Evolutionary conservation across 2,329 filamentous ascomycete genomes (phyloP).

Genomic region (Pseudocercospora musae): DNA sequence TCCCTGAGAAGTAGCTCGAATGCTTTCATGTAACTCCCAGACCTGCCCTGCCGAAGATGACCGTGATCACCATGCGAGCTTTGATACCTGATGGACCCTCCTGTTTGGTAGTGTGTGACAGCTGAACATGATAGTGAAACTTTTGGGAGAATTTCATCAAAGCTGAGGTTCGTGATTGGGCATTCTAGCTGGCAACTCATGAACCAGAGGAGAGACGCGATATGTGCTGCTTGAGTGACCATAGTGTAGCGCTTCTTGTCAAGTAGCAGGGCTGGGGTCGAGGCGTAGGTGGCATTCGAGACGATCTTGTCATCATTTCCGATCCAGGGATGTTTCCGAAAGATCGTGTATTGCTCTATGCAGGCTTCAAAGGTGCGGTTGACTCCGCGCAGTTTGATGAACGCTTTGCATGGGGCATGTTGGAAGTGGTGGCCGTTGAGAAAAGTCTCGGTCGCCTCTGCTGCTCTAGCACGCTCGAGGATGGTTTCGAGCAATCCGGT

Average conservation of each 20-base stretch:
- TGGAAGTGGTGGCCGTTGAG: not conserved
- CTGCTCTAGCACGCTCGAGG: not conserved
- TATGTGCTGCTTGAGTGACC: not conserved
- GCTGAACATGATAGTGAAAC: not conserved
- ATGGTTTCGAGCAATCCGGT: not conserved
- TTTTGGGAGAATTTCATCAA: not conserved
- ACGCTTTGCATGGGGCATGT: not conserved
- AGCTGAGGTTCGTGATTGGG: not conserved
- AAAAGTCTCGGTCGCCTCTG: not conserved
- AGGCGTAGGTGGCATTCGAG: not conserved
- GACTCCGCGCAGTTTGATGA: not conserved
- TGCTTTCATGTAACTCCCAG: not conserved
- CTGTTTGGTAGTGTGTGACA: not conserved
- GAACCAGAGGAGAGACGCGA: not conserved
- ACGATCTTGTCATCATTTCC: not conserved
- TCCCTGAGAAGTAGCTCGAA: not conserved
- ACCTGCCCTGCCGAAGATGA: not conserved
- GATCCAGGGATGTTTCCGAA: not conserved
- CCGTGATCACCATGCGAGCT: not conserved
- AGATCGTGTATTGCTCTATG: not conserved
- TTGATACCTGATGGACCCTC: not conserved
- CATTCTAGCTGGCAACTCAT: not conserved
- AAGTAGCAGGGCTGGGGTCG: not conserved
- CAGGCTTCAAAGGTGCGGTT: not conserved
- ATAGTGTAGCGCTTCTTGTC: not conserved